Evolutionary conservation across 2,329 filamentous ascomycete genomes (phyloP), one percentile per base, ranked within the genome.

Genomic region (Juglanconis juglandina): DNA sequence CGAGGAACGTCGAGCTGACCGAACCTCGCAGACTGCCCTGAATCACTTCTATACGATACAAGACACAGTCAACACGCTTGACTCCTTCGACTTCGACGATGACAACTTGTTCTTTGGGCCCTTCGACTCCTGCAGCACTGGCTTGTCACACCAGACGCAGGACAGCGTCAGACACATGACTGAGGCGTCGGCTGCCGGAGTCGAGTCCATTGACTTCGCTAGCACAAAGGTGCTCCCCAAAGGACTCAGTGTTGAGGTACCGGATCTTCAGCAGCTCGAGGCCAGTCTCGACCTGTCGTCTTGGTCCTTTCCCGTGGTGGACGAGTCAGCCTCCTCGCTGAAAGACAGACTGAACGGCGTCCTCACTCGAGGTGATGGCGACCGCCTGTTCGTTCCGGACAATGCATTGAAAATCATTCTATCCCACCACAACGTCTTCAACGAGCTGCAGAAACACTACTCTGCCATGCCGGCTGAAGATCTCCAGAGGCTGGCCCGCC

Each of bases 41-140:
- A 59, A 58, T 33, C 61, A 62, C n/a, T 62, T 64, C 30, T 64
- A 64, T 39, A 62, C 62, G 10, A 64, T 60, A 39, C 56, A 64
- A 34, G 62, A 61, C 24, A 61, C 58, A n/a, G 33, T 10, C 11
- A 55, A 49, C 35, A 55, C 59, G 7, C 49, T 61, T 46, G 55
- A 58, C 11, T 61, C 59, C 11, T 59, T 62, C 41, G 54, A 57
- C 46, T 62, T 62, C 53, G 62, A 60, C 56, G 41, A 62, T 59
- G 62, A 62, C 32, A 56, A 39, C 39, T 50, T 62, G 32, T 60
- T 62, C 41, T 55, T 64, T n/a, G 60, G 60, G 10, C 53, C 56
- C 1, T 60, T 59, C 46, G 55, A 62, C 11, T 49, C 62, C 9
- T 61, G 59, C 56, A 63, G n/a, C 61, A 42, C 56, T 46, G 57